Base-by-base conservation (phyloP, 257 asterid species). In the Capsicum rhomboideum region DNA sequence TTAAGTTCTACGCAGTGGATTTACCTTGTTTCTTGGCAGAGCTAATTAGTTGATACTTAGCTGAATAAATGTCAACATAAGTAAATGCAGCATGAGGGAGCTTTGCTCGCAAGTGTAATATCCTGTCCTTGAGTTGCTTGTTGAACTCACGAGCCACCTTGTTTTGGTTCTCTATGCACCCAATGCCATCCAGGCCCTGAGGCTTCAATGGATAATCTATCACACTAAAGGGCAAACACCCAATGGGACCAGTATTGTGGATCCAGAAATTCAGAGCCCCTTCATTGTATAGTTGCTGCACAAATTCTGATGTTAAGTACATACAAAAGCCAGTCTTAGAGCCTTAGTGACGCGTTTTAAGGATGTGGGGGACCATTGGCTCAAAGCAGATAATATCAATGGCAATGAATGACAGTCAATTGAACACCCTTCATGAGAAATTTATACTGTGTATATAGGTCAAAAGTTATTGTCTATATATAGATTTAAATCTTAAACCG, bases 211-310 rank as follows among this genome's bases (percentile, higher is more conserved):
- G 85, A 83, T 83, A 85, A 82, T 86, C 50, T 75, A 83, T 87
- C 74, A 84, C 83, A 63, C 82, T 81, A 10, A 8, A 13, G 2
- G 94, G 92, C 37, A 89, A 81, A 75, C 92, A 91, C 29, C 94
- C 94, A n/a, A 91, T 59, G 10, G 94, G 94, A 4, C 94, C 91
- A 9, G 89, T 91, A 86, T 89, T 91, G 42, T 91, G 94, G 55
- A 91, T 82, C 94, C 92, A 89, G 9, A 91, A 89, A 69, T 88
- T 86, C 71, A 87, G 85, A 2, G 92, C 94, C 18, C 94, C 94
- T 83, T 85, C 87, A 8, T 52, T 17, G 63, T 88, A 86, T 2
- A 91, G 78, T 34, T 23, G 55, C 94, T 91, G 86, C 52, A 82
- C 55, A 44, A 80, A 80, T 80, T 0, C 34, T 80, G 26, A 66